phyloP scores from a whole-genome alignment of 2,329 filamentous ascomycete genomes.

The Calonectria hawksworthii region DNA sequence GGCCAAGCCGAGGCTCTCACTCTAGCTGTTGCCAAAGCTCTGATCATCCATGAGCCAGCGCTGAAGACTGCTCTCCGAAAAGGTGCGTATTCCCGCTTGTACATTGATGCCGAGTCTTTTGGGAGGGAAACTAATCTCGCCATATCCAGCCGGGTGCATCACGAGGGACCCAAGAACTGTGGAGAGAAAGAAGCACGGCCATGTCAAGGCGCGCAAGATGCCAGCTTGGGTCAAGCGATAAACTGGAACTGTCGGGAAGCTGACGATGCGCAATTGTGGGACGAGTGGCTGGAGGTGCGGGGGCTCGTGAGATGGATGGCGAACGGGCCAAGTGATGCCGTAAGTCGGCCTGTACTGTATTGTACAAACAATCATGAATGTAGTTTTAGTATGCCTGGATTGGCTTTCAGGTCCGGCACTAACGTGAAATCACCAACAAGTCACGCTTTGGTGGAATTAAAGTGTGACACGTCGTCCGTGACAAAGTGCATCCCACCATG shows the following conservation, averaged over 20 bases:
- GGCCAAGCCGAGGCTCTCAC: constrained; percentile 97
- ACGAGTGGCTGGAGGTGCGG: constrained; percentile 32
- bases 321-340: constrained; percentile 27
- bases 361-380: constrained; percentile 46
- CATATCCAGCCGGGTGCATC: constrained; percentile 83
- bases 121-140: constrained; percentile 57
- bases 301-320: constrained; percentile 37
- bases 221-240: constrained; percentile 95
- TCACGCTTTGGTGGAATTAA: constrained; percentile 21
- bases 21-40: constrained; percentile 87
- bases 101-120: constrained; percentile 25
- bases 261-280: constrained; percentile 30
- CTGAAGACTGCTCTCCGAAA: constrained; percentile 88
- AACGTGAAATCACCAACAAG: constrained; percentile 25
- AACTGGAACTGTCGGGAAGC: constrained; percentile 30
- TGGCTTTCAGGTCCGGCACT: constrained; percentile 31
- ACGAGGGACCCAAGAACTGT: constrained; percentile 92
- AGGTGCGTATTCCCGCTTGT: constrained; percentile 72
- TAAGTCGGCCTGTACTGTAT: constrained; percentile 39
- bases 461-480: constrained; percentile 7
- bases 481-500: constrained; percentile 8
- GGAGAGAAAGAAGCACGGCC: constrained; percentile 98
- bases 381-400: constrained; percentile 45
- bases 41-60: constrained; percentile 91
- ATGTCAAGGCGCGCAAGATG: constrained; percentile 97